Percentiles rank a stretch among this genome's conserved stretches.
Conservation (phyloP, 2,329 filamentous ascomycete species). For the Ophiostoma fasciatum region DNA sequence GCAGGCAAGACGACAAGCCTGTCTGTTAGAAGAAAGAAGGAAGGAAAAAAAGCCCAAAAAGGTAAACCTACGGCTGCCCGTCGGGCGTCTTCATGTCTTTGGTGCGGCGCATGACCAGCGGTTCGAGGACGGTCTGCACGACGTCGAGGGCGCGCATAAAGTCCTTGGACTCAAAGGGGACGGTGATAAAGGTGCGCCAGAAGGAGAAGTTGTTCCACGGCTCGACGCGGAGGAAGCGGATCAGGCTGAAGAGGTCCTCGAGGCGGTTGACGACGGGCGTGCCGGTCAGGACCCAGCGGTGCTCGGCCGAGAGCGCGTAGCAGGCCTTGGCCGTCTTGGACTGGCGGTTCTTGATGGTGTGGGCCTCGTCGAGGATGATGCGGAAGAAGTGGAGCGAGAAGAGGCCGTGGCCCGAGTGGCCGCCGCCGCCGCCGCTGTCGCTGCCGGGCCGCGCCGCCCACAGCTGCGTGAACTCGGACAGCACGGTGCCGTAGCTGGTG, state of each 20-base stretch:
- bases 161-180: conserved; percentile 90
- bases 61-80: conserved; percentile 34
- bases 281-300: conserved; percentile 87
- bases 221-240: conserved; percentile 84
- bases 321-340: conserved; percentile 94
- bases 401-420: conserved; percentile 52
- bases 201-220: conserved; percentile 99
- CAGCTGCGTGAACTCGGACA: conserved; percentile 78
- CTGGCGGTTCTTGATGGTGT: conserved; percentile 77
- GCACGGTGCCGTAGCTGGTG: conserved; percentile 81
- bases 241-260: conserved; percentile 86
- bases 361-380: conserved; percentile 87
- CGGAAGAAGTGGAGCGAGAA: conserved; percentile 93
- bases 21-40: conserved; percentile 7
- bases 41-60: neutral
- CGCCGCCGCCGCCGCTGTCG: conserved; percentile 24
- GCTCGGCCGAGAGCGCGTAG: conserved; percentile 71
- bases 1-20: conserved; percentile 65
- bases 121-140: conserved; percentile 91
- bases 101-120: conserved; percentile 83
- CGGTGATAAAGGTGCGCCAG: conserved; percentile 97
- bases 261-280: conserved; percentile 94
- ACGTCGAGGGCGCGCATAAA: conserved; percentile 90
- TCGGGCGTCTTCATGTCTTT: conserved; percentile 97
- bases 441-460: conserved; percentile 39